phyloP scores from a whole-genome alignment of 2,329 filamentous ascomycete genomes.

The Mariannaea elegans region DNA sequence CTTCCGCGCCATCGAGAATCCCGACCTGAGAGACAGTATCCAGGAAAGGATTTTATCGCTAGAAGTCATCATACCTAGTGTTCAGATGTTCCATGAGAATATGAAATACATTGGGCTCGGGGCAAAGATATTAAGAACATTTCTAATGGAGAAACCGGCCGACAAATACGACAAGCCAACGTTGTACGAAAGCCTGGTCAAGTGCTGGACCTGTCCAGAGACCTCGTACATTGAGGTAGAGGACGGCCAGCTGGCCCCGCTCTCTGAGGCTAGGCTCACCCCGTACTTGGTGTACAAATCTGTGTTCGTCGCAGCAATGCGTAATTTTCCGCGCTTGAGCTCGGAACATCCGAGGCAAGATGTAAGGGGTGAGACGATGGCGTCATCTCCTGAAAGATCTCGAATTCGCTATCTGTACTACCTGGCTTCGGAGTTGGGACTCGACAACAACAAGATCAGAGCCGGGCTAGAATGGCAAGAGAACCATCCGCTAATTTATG shows the following conservation, averaged over 20 bases:
- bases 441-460: background rate
- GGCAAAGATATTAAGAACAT: slow-evolving; percentile 4
- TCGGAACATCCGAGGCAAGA: background rate
- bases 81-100: slow-evolving; percentile 1
- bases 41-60: background rate
- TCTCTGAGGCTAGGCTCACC: background rate
- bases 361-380: background rate
- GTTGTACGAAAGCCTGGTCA: background rate
- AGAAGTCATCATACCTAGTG: background rate
- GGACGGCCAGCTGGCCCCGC: background rate
- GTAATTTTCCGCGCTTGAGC: background rate
- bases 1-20: background rate
- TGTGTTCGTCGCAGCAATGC: background rate
- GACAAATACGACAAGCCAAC: background rate
- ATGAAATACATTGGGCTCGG: background rate
- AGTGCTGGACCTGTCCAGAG: background rate
- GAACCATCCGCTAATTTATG: background rate
- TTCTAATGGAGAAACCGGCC: background rate
- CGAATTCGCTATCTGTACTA: background rate
- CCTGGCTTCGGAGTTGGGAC: background rate
- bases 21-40: background rate
- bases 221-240: background rate
- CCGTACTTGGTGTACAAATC: background rate
- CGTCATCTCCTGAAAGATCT: background rate
- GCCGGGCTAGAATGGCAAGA: background rate